Percentiles rank a stretch among this genome's conserved stretches.
Conservation (phyloP, 208 protist genomes). For the Leishmania mexicana region DNA sequence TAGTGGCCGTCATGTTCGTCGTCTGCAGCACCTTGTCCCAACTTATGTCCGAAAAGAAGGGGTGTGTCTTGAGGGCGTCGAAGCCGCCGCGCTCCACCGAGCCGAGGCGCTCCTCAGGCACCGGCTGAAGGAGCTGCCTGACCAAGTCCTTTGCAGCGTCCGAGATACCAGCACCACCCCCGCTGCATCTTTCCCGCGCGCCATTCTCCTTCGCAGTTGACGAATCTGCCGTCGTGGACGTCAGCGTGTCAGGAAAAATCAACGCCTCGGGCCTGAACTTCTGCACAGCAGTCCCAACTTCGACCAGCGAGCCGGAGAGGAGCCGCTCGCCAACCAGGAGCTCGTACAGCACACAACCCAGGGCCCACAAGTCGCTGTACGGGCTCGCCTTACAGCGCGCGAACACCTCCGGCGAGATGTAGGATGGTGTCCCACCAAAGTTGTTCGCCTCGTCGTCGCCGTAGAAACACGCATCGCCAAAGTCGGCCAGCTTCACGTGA, state of each 20-base stretch:
- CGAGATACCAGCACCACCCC: slow-evolving; percentile 36
- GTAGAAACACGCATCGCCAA: slow-evolving; percentile 79
- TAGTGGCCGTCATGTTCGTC: slow-evolving; percentile 46
- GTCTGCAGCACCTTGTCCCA: slow-evolving; percentile 56
- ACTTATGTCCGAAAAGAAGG: slow-evolving; percentile 83
- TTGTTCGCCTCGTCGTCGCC: slow-evolving; percentile 65
- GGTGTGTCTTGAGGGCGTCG: slow-evolving; percentile 73
- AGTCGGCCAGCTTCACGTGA: slow-evolving; percentile 68
- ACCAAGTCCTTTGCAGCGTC: slow-evolving; percentile 74
- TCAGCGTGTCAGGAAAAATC: slow-evolving; percentile 41
- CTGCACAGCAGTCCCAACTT: slow-evolving; percentile 42
- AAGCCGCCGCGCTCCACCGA: slow-evolving; percentile 73
- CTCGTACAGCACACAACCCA: slow-evolving; percentile 98
- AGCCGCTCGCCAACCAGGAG: slow-evolving; percentile 32
- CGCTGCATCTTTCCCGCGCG: not conserved
- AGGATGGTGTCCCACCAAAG: slow-evolving; percentile 77
- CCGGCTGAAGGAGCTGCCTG: slow-evolving; percentile 61
- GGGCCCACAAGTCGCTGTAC: slow-evolving; percentile 97
- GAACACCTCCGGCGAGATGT: slow-evolving; percentile 90
- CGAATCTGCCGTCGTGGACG: slow-evolving; percentile 19
- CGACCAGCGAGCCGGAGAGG: slow-evolving; percentile 21
- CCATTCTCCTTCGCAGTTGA: not conserved
- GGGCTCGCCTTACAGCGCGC: slow-evolving; percentile 71
- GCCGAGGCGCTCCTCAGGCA: slow-evolving; percentile 76
- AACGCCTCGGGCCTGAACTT: slow-evolving; percentile 60